A percentile compares a stretch with the other conserved stretches of the same genome.
These are phyloP conservation scores for Senecio squalidus DNA, from an alignment of 140 eudicot genomes.

Conservation along the genomic window DNA sequence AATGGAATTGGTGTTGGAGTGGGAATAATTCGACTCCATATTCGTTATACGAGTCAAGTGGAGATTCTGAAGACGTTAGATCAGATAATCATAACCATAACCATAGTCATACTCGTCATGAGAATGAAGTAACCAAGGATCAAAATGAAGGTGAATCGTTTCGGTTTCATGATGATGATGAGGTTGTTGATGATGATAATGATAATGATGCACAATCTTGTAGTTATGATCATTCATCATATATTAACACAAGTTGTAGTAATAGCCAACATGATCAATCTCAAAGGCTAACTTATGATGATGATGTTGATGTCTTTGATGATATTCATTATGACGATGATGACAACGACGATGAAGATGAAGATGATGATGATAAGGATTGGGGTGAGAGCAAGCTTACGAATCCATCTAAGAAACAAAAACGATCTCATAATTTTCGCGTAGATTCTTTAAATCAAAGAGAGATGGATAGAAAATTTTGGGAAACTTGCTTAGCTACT, in stretches of 20 bases:
- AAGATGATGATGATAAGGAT: conserved; percentile 1
- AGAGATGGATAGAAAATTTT: conserved; percentile 56
- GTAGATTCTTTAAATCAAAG: conserved; percentile 33
- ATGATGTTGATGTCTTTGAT: conserved; percentile 10
- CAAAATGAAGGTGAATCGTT: conserved; percentile 10
- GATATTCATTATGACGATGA: neutral
- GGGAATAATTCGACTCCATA: conserved; percentile 34
- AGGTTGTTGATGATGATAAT: conserved; percentile 9
- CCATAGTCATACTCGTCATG: neutral
- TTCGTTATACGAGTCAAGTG: conserved; percentile 59
- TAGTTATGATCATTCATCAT: conserved; percentile 36
- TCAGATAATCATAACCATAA: conserved; percentile 6
- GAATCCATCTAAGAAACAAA: conserved; percentile 19
- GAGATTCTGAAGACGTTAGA: conserved; percentile 65
- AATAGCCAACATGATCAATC: conserved; percentile 16
- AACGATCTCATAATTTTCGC: conserved; percentile 13
- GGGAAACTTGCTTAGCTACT: conserved; percentile 78
- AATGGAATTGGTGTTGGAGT: conserved; percentile 32
- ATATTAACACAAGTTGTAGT: conserved; percentile 9
- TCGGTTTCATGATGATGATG: conserved; percentile 6
- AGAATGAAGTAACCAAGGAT: conserved; percentile 7
- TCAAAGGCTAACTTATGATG: conserved; percentile 12
- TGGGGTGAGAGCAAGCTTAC: conserved; percentile 9
- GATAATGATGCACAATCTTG: conserved; percentile 53
- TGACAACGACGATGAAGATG: neutral